Conservation (phyloP, 2,329 filamentous ascomycete genomes). For the Exophiala bonariae region DNA sequence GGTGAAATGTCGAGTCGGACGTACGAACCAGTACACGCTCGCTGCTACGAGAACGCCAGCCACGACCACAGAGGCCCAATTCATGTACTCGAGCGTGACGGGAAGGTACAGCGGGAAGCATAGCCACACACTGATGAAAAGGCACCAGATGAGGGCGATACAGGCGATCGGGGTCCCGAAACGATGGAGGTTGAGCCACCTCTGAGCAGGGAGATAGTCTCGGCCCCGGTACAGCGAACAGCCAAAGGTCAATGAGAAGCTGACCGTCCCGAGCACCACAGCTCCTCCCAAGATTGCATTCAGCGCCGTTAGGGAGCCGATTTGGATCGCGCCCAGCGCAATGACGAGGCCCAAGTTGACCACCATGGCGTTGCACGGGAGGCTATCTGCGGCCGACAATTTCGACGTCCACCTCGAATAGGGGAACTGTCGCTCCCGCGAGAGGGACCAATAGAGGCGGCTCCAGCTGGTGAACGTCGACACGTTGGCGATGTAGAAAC, state of each 20-base stretch:
- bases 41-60: not conserved
- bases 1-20: no score
- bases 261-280: conserved; percentile 1
- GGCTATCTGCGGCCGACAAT: not conserved
- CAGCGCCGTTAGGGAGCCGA: no score
- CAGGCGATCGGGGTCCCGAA: conserved; percentile 37
- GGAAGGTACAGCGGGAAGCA: conserved; percentile 45
- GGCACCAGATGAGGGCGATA: conserved; percentile 42
- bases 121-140: conserved; percentile 46
- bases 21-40: not conserved
- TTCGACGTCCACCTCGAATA: not conserved
- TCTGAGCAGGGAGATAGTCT: conserved; percentile 26
- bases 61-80: conserved; percentile 30
- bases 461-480: conserved; percentile 2
- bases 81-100: conserved; percentile 46
- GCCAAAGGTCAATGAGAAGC: conserved; percentile 35
- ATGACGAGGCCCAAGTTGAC: not conserved
- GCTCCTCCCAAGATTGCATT: not conserved
- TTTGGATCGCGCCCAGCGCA: conserved; percentile 1
- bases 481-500: not conserved
- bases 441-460: conserved; percentile 17
- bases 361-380: conserved; percentile 6
- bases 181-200: conserved; percentile 35
- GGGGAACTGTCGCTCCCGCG: not conserved
- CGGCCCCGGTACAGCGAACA: conserved; percentile 33